Base-by-base conservation (phyloP, 2,329 filamentous ascomycete species). In the Diaporthe sp. region DNA sequence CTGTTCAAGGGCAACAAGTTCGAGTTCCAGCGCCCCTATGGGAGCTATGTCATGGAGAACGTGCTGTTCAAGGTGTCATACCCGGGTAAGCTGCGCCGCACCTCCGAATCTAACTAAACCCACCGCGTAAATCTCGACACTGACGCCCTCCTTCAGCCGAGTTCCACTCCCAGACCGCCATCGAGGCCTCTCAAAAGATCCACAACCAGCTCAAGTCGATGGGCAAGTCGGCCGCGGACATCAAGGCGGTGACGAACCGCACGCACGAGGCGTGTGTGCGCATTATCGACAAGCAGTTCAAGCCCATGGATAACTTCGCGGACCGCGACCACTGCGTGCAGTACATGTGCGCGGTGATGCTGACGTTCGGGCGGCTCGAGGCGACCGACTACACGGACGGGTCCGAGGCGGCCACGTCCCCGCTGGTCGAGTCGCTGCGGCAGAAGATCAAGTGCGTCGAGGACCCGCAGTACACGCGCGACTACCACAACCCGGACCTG, bases 221-320 rank as follows among this genome's bases (percentile, higher is more conserved):
- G 88, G 96, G 95, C 86, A 98, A 98, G 90, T 94, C 93, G 71
- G 95, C 96, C 73, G 94, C 93, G 79, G 96, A 99, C 84, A 97
- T 99, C 88, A 96, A 97, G 88, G 90, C 90, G 76, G 91, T 99
- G 81, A 95, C 93, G 79, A 98, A 96, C 91, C 93, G 97, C 80
- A 99, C 97, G 12, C 97, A 99, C 88, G 97, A 99, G 87, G 97
- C 97, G 74, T 98, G 97, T 88, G 92, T 99, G 83, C 95, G 97
- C 81, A 99, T 99, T 86, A 99, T 99, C 81, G 97, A 99, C 91
- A 99, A 99, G 91, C 97, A 99, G 87, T 97, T 98, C 91, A 98
- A 98, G 91, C 93, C 96, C 80, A 97, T 99, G 94, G 96, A 98
- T 89, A 99, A 99, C 92, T 99, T 98, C 82, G 97, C 97, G 82